Evolutionary conservation across 2,329 filamentous ascomycete species (phyloP).

Genomic region (Claviceps sp.): DNA sequence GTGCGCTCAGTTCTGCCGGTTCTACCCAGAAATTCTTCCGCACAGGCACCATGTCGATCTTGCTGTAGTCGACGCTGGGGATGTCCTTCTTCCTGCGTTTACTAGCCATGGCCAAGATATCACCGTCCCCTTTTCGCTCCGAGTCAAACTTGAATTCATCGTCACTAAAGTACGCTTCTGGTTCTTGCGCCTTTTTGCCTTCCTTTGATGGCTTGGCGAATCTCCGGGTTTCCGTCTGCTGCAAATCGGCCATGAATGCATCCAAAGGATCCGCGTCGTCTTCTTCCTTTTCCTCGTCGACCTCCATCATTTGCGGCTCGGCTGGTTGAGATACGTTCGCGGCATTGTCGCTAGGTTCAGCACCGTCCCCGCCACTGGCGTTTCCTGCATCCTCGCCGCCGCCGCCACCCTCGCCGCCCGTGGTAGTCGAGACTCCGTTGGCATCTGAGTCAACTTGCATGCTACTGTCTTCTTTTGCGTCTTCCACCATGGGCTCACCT

Average conservation of each 20-base stretch:
- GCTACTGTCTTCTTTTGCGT: constrained; percentile 10
- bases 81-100: constrained; percentile 91
- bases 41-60: constrained; percentile 73
- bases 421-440: constrained; percentile 12
- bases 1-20: constrained; percentile 65
- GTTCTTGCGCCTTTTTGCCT: constrained; percentile 47
- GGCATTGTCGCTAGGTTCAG: constrained; percentile 2
- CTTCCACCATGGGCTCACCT: constrained; percentile 25
- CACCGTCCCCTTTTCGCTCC: constrained; percentile 33
- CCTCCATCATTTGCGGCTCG: constrained; percentile 43
- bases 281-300: constrained; percentile 49
- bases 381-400: background rate
- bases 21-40: constrained; percentile 93
- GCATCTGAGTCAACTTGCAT: constrained; percentile 11
- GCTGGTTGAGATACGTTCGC: background rate
- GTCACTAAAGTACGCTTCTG: constrained; percentile 79
- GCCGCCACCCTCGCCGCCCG: background rate
- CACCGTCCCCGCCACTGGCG: constrained; percentile 6
- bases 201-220: constrained; percentile 18
- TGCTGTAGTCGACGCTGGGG: constrained; percentile 74
- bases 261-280: constrained; percentile 82
- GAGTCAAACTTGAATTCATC: constrained; percentile 51
- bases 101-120: constrained; percentile 39
- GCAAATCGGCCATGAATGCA: constrained; percentile 79
- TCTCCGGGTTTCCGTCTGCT: constrained; percentile 37